Conservation (phyloP, 768 basidiomycete species). For the Cystobasidium tubakii region DNA sequence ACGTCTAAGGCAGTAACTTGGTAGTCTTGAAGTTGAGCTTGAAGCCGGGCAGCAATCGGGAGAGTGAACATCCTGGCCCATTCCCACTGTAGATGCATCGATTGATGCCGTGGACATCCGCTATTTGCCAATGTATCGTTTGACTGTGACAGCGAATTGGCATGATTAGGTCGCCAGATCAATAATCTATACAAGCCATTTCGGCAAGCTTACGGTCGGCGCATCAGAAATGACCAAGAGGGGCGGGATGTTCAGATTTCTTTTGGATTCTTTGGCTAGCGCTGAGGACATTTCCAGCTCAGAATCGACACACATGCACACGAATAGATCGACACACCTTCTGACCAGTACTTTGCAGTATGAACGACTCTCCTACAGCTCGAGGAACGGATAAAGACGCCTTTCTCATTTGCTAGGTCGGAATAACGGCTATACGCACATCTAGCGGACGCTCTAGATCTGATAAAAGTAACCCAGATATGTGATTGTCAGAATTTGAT, state of each 20-base stretch:
- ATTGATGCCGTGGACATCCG: constrained; percentile 41
- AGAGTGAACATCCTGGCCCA: constrained; percentile 11
- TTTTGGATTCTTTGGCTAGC: neutral
- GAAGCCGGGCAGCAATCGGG: constrained; percentile 52
- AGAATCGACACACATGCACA: no score
- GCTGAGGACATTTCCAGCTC: no score
- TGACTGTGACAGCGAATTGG: constrained; percentile 36
- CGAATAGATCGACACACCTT: neutral
- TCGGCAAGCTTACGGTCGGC: neutral
- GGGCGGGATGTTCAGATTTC: neutral
- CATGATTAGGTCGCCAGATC: constrained; percentile 44
- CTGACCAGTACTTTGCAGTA: neutral
- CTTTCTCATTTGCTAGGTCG: neutral
- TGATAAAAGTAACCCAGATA: neutral
- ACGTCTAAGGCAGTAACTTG: constrained; percentile 58
- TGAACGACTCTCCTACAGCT: neutral
- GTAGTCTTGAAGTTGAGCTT: constrained; percentile 57
- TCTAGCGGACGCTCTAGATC: neutral
- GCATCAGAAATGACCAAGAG: constrained; percentile 15
- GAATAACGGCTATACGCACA: constrained; percentile 1
- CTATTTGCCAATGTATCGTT: constrained; percentile 44
- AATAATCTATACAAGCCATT: neutral
- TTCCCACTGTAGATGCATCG: neutral
- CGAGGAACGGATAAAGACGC: constrained; percentile 24
- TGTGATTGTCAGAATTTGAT: no score